Evolutionary conservation across 495 filamentous ascomycete species (phyloP).

Genomic region (Chaetomium cochliodes): DNA sequence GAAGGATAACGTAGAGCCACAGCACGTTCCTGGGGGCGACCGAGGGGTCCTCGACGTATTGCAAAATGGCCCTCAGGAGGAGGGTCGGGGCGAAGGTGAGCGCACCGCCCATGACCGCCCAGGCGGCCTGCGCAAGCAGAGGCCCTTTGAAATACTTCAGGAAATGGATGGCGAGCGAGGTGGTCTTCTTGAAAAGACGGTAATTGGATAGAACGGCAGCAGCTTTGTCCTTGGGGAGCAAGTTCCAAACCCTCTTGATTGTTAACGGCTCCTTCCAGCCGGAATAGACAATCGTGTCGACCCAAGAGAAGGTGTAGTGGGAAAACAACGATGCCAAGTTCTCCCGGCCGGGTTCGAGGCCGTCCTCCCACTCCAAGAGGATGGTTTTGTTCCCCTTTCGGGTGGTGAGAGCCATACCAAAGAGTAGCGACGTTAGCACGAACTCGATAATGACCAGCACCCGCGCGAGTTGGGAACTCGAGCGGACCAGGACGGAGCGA

Average conservation of each 20-base stretch:
- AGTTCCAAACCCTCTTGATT: conserved; percentile 85
- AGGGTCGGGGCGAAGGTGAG: conserved; percentile 91
- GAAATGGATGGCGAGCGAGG: conserved; percentile 75
- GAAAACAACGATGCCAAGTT: conserved; percentile 85
- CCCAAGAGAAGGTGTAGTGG: conserved; percentile 83
- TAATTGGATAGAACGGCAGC: conserved; percentile 75
- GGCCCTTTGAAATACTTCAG: conserved; percentile 76
- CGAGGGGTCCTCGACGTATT: conserved; percentile 84
- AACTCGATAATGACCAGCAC: conserved; percentile 69
- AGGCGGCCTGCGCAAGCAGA: conserved; percentile 73
- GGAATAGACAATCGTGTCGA: conserved; percentile 83
- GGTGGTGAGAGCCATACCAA: conserved; percentile 71
- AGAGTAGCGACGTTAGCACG: conserved; percentile 66
- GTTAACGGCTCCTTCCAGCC: conserved; percentile 87
- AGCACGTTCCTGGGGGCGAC: conserved; percentile 81
- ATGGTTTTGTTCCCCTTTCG: conserved; percentile 91
- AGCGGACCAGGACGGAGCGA: conserved; percentile 82
- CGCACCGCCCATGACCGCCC: conserved; percentile 72
- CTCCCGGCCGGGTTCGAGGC: conserved; percentile 80
- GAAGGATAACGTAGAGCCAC: conserved; percentile 91
- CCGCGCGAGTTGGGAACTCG: conserved; percentile 59
- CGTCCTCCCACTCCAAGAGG: conserved; percentile 78
- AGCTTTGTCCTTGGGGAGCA: conserved; percentile 84
- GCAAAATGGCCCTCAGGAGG: conserved; percentile 82
- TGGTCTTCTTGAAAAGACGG: conserved; percentile 80